Conservation (phyloP, 2,329 filamentous ascomycete species). For the Gyromitra esculenta region DNA sequence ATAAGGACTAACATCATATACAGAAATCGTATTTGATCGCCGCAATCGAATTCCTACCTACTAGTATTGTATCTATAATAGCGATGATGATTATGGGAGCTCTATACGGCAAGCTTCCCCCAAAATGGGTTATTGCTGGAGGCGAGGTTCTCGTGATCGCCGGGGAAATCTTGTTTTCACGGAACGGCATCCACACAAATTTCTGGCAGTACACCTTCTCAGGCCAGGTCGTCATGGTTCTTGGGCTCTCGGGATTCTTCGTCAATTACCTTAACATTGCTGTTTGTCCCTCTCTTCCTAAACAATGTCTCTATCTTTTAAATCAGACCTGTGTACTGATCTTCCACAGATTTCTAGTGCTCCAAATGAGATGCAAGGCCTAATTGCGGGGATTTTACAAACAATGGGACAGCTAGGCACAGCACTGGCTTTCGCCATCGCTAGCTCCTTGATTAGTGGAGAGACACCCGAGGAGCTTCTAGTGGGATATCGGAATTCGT, state of each 20-base stretch:
- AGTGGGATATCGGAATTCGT: constrained; percentile 23
- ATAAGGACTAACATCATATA: background rate
- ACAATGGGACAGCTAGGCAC: constrained; percentile 35
- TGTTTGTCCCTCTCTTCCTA: constrained; percentile 13
- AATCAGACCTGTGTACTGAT: constrained; percentile 2
- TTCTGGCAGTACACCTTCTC: constrained; percentile 36
- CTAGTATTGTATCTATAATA: constrained; percentile 9
- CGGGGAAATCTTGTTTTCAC: constrained; percentile 31
- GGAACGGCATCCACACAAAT: constrained; percentile 21
- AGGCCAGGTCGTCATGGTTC: constrained; percentile 29
- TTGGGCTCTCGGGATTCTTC: constrained; percentile 36
- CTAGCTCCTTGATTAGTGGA: constrained; percentile 27
- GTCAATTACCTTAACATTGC: constrained; percentile 42
- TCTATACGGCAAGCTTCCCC: constrained; percentile 15
- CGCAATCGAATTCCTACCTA: constrained; percentile 36
- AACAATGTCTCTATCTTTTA: background rate
- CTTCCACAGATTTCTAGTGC: constrained; percentile 27
- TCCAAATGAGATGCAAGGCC: constrained; percentile 35
- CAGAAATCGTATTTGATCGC: constrained; percentile 28
- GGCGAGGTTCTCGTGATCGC: constrained; percentile 25
- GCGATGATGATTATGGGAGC: constrained; percentile 19
- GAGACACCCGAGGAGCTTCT: constrained; percentile 25
- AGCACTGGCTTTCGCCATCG: constrained; percentile 36
- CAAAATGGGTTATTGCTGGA: constrained; percentile 40
- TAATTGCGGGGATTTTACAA: constrained; percentile 34